Conservation (phyloP, 306 rosid species). For the Nissolia schottii region DNA sequence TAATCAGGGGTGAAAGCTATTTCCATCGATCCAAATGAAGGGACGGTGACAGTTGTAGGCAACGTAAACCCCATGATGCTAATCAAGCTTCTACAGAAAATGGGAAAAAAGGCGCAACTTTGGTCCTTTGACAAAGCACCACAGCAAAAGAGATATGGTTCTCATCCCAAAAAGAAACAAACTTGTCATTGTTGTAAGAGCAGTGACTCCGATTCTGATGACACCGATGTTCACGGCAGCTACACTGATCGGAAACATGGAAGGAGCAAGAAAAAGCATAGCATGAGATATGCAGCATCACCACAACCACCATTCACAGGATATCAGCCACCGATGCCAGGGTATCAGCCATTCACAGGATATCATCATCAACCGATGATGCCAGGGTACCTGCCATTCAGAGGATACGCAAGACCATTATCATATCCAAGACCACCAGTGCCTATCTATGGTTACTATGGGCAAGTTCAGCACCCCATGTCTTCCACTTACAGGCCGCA, state of each 20-base stretch:
- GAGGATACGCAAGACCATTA: too few species aligned
- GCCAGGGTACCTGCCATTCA: too few species aligned
- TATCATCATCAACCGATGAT: background rate
- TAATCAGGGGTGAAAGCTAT: slow-evolving; percentile 18
- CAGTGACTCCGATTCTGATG: background rate
- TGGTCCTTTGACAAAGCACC: slow-evolving; percentile 15
- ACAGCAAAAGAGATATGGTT: background rate
- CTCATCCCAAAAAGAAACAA: background rate
- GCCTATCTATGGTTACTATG: background rate
- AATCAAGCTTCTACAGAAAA: slow-evolving; percentile 11
- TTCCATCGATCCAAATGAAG: slow-evolving; percentile 18
- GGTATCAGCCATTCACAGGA: background rate
- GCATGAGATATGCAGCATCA: background rate
- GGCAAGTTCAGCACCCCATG: background rate
- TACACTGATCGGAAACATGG: too few species aligned
- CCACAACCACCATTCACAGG: background rate
- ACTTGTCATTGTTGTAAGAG: background rate
- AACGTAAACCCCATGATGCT: slow-evolving; percentile 5
- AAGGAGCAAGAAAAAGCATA: background rate
- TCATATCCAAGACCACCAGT: background rate
- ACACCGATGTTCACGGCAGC: too few species aligned
- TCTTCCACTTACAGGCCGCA: too few species aligned
- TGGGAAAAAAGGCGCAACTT: slow-evolving; percentile 25
- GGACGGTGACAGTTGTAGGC: slow-evolving; percentile 12
- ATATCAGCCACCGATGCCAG: background rate